Evolutionary conservation across 1,139 yeast genomes (phyloP), one percentile per base, ranked within the genome.

Genomic region (Pichia sp.): DNA sequence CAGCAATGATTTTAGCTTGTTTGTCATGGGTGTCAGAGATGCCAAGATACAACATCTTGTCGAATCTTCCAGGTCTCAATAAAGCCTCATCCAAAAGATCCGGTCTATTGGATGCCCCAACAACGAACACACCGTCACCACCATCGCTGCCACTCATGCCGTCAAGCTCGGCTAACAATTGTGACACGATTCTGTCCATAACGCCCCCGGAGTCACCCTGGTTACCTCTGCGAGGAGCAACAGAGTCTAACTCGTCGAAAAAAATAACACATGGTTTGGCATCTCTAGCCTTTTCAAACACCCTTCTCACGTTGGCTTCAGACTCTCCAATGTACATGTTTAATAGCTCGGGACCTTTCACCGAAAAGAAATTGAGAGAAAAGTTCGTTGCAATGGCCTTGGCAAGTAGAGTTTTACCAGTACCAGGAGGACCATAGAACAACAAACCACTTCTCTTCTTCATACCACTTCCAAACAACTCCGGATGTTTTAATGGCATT

Each of bases 201-300:
- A 92, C 98, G 60, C 98, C 98, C 29, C 98, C 98, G 2, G 97
- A 90, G 70, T 93, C 98, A 38, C 98, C 98, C 67, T 92, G 97
- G 68, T 92, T 92, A 46, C 98, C 98, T 74, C 98, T 83, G 69
- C 93, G 92, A 0, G 98, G 98, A 0, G 99, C 99, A 1, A 92
- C 97, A 2, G 97, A 91, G 72, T 93, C 99, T 71, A 93, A 79
- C 71, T 93, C 99, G 73, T 93, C 99, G 66, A 93, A 93, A 70
- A 93, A 93, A 42, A 93, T 92, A 40, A 93, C 97, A 76, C 99
- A 93, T 0, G 99, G 99, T 66, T 87, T 87, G 14, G 98, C 97
- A 71, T 93, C 98, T 58, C 98, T 76, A 0, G 98, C 98, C 62
- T 81, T 83, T 71, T 92, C 97, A 71, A 93, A 93, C 7, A 93